Evolutionary conservation across 495 filamentous ascomycete genomes (phyloP), one percentile per base, ranked within the genome.

Genomic region (Astrothelium macrocarpum): DNA sequence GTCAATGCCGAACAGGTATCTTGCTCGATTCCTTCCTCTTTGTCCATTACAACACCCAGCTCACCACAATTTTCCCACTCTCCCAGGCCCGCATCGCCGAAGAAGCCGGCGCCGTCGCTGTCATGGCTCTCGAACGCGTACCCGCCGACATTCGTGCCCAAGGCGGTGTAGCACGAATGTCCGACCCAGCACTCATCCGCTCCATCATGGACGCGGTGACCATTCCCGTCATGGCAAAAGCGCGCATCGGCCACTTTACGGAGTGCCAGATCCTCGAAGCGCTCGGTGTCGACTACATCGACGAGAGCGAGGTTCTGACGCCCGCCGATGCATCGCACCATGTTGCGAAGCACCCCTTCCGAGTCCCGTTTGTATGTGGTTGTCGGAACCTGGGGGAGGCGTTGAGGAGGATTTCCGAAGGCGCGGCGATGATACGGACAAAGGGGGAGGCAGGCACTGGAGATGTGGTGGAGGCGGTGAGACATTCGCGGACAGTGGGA

Each of bases 381-480:
- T 98, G 94, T 81, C 84, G 94, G 59, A 94, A 96, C 80, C 79
- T 98, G 16, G 92, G 91, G 58, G 94, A 98, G 79, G 94, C 95
- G 42, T 83, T 98, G 65, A 82, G 94, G 53, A 84, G 94, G 53
- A 95, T 98, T 73, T 84, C 82, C 64, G 94, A 98, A 77, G 94
- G 94, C 60, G 94, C 94, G 16, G 93, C 94, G 36, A 97, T 98
- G 94, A 97, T 98, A 77, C 86, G 94, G 66, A 98, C 94, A 64
- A 98, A 98, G 81, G 94, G 94, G 45, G 94, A 98, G 76, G 94
- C 94, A 39, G 94, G 94, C 58, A 98, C 94, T n/a, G 94, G 94
- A 46, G 94, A 98, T 73, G 89, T 98, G 31, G 89, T 98, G 64
- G 94, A 97, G 79, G 95, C 94, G 45, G 95, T 97, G 29, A 86